Evolutionary conservation across 768 basidiomycete genomes (phyloP).

Genomic region (Suillus tomentosus): DNA sequence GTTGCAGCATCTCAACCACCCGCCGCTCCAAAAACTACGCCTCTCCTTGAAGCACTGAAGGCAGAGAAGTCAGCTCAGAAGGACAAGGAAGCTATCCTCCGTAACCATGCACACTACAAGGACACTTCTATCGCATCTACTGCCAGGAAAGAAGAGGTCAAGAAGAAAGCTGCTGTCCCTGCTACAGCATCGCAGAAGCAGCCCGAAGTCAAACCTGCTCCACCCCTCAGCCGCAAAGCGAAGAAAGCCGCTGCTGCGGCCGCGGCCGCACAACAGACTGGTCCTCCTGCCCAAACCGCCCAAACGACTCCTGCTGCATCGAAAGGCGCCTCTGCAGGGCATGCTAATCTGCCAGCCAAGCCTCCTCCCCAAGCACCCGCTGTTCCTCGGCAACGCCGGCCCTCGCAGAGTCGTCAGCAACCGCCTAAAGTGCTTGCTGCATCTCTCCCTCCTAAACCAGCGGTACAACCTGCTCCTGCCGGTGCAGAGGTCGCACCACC

Average conservation of each 20-base stretch:
- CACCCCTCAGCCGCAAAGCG: conserved; percentile 36
- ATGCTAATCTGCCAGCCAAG: conserved; percentile 18
- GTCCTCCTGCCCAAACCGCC: conserved; percentile 14
- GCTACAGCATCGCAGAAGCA: conserved; percentile 34
- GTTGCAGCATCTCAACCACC: conserved; percentile 66
- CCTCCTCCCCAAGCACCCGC: conserved; percentile 12
- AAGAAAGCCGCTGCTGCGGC: conserved; percentile 35
- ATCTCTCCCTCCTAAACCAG: conserved; percentile 8
- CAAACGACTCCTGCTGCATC: not conserved
- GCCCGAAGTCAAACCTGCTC: conserved; percentile 27
- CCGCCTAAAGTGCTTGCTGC: conserved; percentile 15
- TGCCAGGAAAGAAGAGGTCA: conserved; percentile 40
- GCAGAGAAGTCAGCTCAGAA: conserved; percentile 67
- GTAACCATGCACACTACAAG: conserved; percentile 75
- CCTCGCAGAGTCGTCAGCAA: conserved; percentile 20
- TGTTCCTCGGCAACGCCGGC: conserved; percentile 20
- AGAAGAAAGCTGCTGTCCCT: conserved; percentile 36
- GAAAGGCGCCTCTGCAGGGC: conserved; percentile 12
- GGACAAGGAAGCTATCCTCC: conserved; percentile 72
- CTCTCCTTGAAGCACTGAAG: conserved; percentile 90
- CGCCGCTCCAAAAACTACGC: conserved; percentile 77
- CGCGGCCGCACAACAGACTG: conserved; percentile 26
- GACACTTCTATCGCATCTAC: conserved; percentile 38
- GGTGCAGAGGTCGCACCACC: conserved; percentile 17
- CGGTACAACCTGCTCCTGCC: not conserved